Conservation (phyloP, 805 yeast genomes). For the Scheffersomyces amazonensis region DNA sequence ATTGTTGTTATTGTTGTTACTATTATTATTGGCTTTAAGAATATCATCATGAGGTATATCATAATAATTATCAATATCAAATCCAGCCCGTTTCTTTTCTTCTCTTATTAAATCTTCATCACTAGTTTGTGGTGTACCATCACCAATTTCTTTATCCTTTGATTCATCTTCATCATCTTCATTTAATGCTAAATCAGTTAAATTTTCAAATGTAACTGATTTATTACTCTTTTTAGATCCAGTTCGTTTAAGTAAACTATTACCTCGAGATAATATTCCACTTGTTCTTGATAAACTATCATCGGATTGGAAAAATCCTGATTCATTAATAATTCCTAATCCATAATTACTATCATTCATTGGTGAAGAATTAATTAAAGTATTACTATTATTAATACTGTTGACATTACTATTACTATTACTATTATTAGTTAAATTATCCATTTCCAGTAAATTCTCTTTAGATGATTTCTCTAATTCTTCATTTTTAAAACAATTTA, state of each 20-base stretch:
- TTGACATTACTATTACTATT: not conserved
- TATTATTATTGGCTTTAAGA: not conserved
- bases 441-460: conserved; percentile 6
- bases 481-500: conserved; percentile 91
- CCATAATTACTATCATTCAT: not conserved
- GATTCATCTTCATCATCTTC: conserved; percentile 18
- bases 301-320: conserved; percentile 1
- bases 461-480: conserved; percentile 45
- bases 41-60: conserved; percentile 8
- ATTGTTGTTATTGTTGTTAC: not conserved
- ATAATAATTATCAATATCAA: conserved; percentile 10
- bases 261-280: conserved; percentile 9
- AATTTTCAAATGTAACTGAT: conserved; percentile 39
- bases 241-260: conserved; percentile 11
- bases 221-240: conserved; percentile 17
- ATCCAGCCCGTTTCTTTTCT: not conserved
- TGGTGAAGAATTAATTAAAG: not conserved
- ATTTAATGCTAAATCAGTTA: conserved; percentile 23
- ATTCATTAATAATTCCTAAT: not conserved
- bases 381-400: not conserved
- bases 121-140: no score
- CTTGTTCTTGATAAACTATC: conserved; percentile 1
- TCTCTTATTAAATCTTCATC: not conserved
- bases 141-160: conserved; percentile 4
- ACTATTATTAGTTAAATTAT: not conserved